A percentile compares a stretch with the other conserved stretches of the same genome.
Conservation (phyloP, 257 asterid genomes). For the Solanum tacnaense region DNA sequence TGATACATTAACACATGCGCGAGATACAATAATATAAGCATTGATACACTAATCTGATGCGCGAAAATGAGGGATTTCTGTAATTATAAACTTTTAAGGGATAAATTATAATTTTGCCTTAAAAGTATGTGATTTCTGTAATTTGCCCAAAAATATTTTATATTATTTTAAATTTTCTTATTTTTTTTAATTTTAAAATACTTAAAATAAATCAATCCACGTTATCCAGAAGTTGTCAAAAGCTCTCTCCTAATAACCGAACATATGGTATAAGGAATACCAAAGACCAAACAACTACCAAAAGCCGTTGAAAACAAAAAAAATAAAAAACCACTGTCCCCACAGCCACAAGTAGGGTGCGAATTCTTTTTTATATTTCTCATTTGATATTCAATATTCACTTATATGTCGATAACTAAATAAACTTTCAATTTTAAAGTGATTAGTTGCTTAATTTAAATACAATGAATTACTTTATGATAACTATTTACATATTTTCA, state of each 20-base stretch:
- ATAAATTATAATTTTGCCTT: too few relatives aligned
- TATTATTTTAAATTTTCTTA: too few relatives aligned
- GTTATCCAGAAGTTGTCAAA: not conserved
- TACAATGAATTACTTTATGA: not conserved
- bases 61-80: too few relatives aligned
- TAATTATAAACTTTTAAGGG: too few relatives aligned
- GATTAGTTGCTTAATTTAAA: not conserved
- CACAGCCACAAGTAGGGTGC: not conserved
- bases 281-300: not conserved
- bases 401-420: accelerated
- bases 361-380: not conserved
- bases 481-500: not conserved
- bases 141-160: too few relatives aligned
- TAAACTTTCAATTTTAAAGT: not conserved
- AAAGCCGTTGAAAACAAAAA: not conserved
- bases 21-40: too few relatives aligned
- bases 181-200: too few relatives aligned
- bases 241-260: not conserved
- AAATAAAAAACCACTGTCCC: not conserved
- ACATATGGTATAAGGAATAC: not conserved
- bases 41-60: too few relatives aligned
- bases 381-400: not conserved
- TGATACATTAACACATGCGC: too few relatives aligned
- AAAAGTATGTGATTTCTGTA: too few relatives aligned
- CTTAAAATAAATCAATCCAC: not conserved